Evolutionary conservation across 2,329 filamentous ascomycete species (phyloP).

Genomic region (Botrytis deweyae): DNA sequence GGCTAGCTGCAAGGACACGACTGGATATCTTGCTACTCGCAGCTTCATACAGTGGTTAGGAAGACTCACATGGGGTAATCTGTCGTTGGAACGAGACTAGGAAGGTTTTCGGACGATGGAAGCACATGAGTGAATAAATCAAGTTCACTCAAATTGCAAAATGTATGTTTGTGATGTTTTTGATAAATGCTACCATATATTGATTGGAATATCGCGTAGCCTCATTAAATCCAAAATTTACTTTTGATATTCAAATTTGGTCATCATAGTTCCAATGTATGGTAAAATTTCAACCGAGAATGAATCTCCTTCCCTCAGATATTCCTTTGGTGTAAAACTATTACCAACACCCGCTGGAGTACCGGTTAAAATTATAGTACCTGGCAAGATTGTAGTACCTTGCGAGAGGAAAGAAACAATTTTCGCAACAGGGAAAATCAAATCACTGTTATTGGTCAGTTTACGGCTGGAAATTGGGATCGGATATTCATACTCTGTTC

Average conservation of each 20-base stretch:
- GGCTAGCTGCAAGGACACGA: neutral
- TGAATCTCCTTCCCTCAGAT: conserved; percentile 47
- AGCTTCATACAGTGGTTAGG: conserved; percentile 13
- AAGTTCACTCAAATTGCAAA: neutral
- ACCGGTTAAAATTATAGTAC: conserved; percentile 48
- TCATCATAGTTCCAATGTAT: conserved; percentile 50
- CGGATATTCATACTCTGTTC: conserved; percentile 41
- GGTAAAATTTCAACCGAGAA: conserved; percentile 51
- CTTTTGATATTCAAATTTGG: conserved; percentile 42
- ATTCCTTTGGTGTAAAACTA: conserved; percentile 42
- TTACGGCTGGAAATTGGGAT: neutral
- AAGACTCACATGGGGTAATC: neutral
- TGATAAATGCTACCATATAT: neutral
- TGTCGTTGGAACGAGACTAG: neutral
- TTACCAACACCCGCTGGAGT: conserved; percentile 45
- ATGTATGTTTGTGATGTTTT: neutral
- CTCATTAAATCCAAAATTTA: conserved; percentile 29
- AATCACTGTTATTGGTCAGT: conserved; percentile 39
- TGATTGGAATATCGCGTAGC: neutral
- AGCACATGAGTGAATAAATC: neutral
- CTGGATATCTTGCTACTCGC: neutral
- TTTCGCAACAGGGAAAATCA: conserved; percentile 50
- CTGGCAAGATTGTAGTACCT: conserved; percentile 46
- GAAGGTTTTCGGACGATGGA: neutral
- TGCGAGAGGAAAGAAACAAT: conserved; percentile 44